Evolutionary conservation across 805 yeast genomes (phyloP), one percentile per base, ranked within the genome.

Genomic region (Sugiyamaella americana): DNA sequence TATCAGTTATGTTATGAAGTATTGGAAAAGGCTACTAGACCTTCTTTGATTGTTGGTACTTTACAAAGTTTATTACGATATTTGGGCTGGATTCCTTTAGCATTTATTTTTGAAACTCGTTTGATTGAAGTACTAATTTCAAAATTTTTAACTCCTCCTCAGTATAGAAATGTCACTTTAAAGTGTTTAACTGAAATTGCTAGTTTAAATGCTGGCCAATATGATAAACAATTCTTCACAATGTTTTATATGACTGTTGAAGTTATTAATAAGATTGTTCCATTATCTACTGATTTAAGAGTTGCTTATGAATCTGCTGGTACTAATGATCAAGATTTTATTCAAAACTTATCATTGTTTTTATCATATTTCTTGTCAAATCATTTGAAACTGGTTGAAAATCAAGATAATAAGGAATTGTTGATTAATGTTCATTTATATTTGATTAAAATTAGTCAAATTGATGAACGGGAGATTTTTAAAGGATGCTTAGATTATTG

Each of bases 401-500:
- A 49, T 18, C 78, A 75, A 53, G 79, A 74, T 35, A 65, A 70
- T 46, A 75, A 76, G 58, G 82, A 78, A 20, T 67, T 87, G 43
- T 69, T 87, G 48, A 62, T 84, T 47, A 76, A 79, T 45, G 79
- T 94, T 1, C 95, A 89, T 62, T 76, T 78, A 60, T 88, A 88
- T 65, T 72, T 93, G 57, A 78, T 93, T 55, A 84, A 84, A 58
- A 73, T 93, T 48, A 88, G 97, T 5, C 79, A 82, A 63, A 85
- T 93, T 57, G 95, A 91, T 52, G 99, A 93, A 68, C 78, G 98
- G 58, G 99, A 93, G 68, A 73, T 93, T 54, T 93, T 93, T 72
- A 93, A 93, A 65, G 89, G 94, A 39, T 87, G 95, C 59, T 75
- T 93, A 54, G 99, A 93, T 64, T 93, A 89, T 68, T 93, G 98